phyloP scores from a whole-genome alignment of 768 basidiomycete species.

The Panaeolus cyanescens region DNA sequence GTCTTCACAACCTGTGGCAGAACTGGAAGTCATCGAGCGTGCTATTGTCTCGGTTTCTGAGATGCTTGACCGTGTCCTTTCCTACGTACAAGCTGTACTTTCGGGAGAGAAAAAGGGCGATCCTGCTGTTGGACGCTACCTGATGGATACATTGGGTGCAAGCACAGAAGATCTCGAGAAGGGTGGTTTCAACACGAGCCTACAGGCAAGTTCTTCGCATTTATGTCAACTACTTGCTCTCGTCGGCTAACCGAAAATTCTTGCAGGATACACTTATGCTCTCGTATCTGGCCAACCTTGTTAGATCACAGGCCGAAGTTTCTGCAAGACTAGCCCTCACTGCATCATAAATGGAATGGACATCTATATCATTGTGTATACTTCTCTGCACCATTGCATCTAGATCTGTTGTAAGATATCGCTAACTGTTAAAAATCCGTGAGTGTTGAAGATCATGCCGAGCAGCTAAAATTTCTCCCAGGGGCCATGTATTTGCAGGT shows the following conservation, averaged over 20 bases:
- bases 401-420: conserved; percentile 14
- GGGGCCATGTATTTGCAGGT: conserved; percentile 92
- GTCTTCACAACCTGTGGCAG: conserved; percentile 55
- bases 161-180: conserved; percentile 71
- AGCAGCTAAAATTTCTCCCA: conserved; percentile 89
- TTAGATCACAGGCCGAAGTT: conserved; percentile 91
- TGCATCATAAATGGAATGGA: conserved; percentile 33
- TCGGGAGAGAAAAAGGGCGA: conserved; percentile 80
- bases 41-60: conserved; percentile 68
- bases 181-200: conserved; percentile 70
- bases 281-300: conserved; percentile 90
- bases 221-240: conserved; percentile 4
- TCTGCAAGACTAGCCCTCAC: conserved; percentile 84
- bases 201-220: conserved; percentile 52
- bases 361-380: conserved; percentile 12
- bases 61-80: conserved; percentile 85
- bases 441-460: conserved; percentile 96
- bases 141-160: conserved; percentile 85
- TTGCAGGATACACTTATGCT: conserved; percentile 89
- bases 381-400: conserved; percentile 8
- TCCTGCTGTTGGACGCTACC: conserved; percentile 83
- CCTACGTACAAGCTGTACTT: conserved; percentile 81
- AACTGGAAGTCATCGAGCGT: conserved; percentile 77
- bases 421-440: conserved; percentile 89
- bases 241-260: too few species aligned